Conservation (phyloP, 177 flowering plant species). For the Vitis hybrid region DNA sequence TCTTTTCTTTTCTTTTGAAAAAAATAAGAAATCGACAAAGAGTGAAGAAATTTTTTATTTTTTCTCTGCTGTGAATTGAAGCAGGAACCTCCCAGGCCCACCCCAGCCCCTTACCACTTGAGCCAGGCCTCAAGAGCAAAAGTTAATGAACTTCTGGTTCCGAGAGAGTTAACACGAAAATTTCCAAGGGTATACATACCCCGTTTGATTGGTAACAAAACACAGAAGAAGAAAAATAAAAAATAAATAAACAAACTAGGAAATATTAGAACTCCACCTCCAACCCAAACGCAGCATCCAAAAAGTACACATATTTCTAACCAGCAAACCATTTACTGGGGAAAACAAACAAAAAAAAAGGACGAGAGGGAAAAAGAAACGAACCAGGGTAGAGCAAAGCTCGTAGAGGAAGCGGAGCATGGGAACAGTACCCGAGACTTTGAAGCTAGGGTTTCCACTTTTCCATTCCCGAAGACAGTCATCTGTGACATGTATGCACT, state of each 20-base stretch:
- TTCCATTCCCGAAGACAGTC: slow-evolving; percentile 72
- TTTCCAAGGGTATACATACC: too few species aligned
- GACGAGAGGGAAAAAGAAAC: background rate
- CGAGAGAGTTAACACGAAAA: too few species aligned
- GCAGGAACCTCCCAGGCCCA: too few species aligned
- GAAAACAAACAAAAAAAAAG: background rate
- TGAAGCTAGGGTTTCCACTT: slow-evolving; percentile 47
- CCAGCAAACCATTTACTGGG: too few species aligned
- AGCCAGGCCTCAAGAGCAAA: too few species aligned
- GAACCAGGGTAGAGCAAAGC: slow-evolving; percentile 74
- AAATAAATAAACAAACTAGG: background rate
- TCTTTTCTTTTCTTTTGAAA: too few species aligned
- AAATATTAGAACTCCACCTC: background rate
- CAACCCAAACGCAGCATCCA: background rate
- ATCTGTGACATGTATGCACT: slow-evolving; percentile 66
- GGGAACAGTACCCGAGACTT: slow-evolving; percentile 49
- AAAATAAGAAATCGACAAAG: too few species aligned
- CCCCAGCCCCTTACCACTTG: too few species aligned
- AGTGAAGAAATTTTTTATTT: too few species aligned
- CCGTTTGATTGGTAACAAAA: background rate
- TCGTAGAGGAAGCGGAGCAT: slow-evolving; percentile 81
- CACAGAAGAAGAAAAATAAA: background rate
- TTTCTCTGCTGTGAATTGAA: too few species aligned
- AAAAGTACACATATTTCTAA: background rate
- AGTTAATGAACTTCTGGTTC: too few species aligned